These are phyloP conservation scores for Phylloporus gajari DNA, from an alignment of 1,284 basidiomycete genomes.

Conservation along the genomic window DNA sequence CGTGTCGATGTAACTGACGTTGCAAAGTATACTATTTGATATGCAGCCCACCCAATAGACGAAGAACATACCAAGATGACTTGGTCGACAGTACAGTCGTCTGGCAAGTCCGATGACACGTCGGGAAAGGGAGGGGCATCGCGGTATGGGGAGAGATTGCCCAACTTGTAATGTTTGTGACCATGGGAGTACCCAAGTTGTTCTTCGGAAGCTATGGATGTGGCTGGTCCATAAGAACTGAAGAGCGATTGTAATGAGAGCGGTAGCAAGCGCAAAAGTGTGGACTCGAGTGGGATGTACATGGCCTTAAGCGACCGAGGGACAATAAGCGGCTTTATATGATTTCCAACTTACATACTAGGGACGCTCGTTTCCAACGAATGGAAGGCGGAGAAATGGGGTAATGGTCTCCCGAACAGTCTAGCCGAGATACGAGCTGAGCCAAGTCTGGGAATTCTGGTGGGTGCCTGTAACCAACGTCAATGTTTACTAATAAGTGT, in stretches of 20 bases:
- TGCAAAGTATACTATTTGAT: not conserved
- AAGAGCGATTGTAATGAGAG: constrained; percentile 4
- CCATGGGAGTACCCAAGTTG: not conserved
- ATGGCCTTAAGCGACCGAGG: not conserved
- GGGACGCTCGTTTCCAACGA: not conserved
- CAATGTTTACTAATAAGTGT: too few species aligned
- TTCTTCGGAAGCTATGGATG: not conserved
- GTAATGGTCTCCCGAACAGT: not conserved
- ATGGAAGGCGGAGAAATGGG: too few species aligned
- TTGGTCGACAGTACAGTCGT: constrained; percentile 56
- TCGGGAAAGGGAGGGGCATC: constrained; percentile 48
- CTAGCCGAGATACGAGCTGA: too few species aligned
- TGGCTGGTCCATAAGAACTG: not conserved
- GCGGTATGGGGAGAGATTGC: constrained; percentile 8
- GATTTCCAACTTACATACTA: not conserved
- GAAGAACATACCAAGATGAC: constrained; percentile 50
- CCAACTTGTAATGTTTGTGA: not conserved
- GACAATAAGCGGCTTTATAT: not conserved
- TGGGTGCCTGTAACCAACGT: too few species aligned
- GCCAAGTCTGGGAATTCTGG: too few species aligned
- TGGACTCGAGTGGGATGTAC: constrained; percentile 3
- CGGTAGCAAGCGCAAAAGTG: constrained; percentile 9
- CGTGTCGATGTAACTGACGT: constrained; percentile 53
- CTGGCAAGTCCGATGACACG: constrained; percentile 48
- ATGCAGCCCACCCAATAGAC: not conserved